Base-by-base conservation (phyloP, 768 basidiomycete genomes). In the Podaxis carcinomalis region DNA sequence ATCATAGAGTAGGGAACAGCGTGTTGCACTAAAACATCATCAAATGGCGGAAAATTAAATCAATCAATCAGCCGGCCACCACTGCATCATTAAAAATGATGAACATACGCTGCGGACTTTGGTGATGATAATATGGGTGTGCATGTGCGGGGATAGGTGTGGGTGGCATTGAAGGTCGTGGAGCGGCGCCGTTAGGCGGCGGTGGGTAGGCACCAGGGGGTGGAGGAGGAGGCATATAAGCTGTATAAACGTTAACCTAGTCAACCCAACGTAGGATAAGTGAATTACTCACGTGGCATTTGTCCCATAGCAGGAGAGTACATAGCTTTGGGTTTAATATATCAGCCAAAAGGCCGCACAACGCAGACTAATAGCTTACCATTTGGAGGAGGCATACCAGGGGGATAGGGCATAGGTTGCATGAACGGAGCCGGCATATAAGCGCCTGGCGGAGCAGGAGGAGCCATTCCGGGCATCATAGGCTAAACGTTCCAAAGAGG, bases 1-100 rank as follows among this genome's bases (percentile, higher is more conserved):
- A 93, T 93, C 89, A 92, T 90, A n/a, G 83, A 88, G 72, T 93
- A 94, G 51, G 90, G 88, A 65, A 90, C 85, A 36, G 92, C 90
- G 67, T 93, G 92, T 73, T 87, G 87, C 71, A 93, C 92, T 94
- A 74, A 64, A 68, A 65, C 27, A 32, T 27, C 47, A 36, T 57
- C 56, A 25, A 37, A 21, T 10, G 19, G 21, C 3, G 10, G 3
- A 23, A 21, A 39, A 19, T 5, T 23, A 39, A n/a, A 57, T 44
- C 44, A 46, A 23, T 55, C 21, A 55, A 47, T 57, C 44, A 57
- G n/a, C n/a, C 23, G 11, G 25, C 23, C 47, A 23, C 9, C 11
- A 13, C 13, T 42, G 49, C 11, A 37, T 13, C 51, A 25, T 3
- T 23, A 28, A 25, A 59, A 62, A 60, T 53, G 67, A 63, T 64